These are phyloP conservation scores for Myriosclerotinia duriaeana DNA, from an alignment of 2,329 filamentous ascomycete species.

Conservation along the genomic window DNA sequence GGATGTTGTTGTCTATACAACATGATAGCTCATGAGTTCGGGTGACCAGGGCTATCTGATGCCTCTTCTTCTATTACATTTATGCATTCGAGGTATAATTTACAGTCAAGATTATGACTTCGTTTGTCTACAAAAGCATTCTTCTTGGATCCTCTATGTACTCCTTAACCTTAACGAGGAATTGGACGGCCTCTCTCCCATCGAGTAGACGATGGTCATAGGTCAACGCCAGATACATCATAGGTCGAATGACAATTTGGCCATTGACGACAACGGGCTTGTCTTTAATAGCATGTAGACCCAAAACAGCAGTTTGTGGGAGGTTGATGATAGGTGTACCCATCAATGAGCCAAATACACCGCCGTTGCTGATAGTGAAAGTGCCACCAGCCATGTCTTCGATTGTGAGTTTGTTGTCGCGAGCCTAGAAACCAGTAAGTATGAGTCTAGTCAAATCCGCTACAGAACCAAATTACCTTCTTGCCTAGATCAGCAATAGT, in stretches of 20 bases:
- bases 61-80: constrained; percentile 20
- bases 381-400: constrained; percentile 99
- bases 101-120: constrained; percentile 3
- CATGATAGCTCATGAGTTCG: neutral
- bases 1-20: neutral
- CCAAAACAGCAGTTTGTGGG: constrained; percentile 87
- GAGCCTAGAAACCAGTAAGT: constrained; percentile 58
- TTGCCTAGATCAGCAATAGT: constrained; percentile 90
- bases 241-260: constrained; percentile 93
- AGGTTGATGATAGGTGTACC: constrained; percentile 98
- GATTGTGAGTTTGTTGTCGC: constrained; percentile 94
- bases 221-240: constrained; percentile 98
- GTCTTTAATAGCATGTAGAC: constrained; percentile 95
- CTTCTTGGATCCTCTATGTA: constrained; percentile 93
- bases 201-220: constrained; percentile 97
- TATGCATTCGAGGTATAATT: constrained; percentile 20
- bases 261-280: constrained; percentile 86
- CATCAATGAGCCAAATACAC: constrained; percentile 96
- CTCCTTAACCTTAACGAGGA: constrained; percentile 96
- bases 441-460: constrained; percentile 12
- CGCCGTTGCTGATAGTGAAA: constrained; percentile 96
- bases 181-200: constrained; percentile 91
- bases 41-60: neutral
- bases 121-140: constrained; percentile 68
- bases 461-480: constrained; percentile 62